Evolutionary conservation across 2,329 filamentous ascomycete species (phyloP).

Genomic region (Epichloe coenophiala): DNA sequence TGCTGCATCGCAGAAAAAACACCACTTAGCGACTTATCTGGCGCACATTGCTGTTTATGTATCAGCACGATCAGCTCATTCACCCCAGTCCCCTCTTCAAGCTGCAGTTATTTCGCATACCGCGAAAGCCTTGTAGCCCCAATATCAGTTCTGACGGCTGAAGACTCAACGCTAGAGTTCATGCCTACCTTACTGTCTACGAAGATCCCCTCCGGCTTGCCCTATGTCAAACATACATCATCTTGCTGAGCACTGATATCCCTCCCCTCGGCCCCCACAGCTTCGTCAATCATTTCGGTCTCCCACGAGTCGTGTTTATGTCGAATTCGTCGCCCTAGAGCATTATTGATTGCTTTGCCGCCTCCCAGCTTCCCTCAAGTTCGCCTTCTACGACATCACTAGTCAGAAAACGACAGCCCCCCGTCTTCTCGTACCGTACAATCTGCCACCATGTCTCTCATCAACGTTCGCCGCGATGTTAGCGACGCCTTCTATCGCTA

Average conservation of each 20-base stretch:
- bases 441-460: conserved; percentile 71
- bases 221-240: conserved; percentile 42
- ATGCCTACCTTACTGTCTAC: conserved; percentile 41
- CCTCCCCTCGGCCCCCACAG: conserved; percentile 27
- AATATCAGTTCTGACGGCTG: conserved; percentile 90
- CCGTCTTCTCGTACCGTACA: conserved; percentile 6
- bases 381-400: neutral
- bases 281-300: conserved; percentile 15
- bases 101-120: conserved; percentile 95
- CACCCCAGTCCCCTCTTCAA: conserved; percentile 91
- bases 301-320: conserved; percentile 20
- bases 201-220: conserved; percentile 33
- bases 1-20: conserved; percentile 6
- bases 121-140: conserved; percentile 84
- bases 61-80: conserved; percentile 86
- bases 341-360: conserved; percentile 7
- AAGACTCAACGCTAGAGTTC: conserved; percentile 38
- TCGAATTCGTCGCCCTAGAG: conserved; percentile 18
- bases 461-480: conserved; percentile 98
- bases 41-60: conserved; percentile 66
- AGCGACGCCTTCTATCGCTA: conserved; percentile 99
- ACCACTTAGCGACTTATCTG: conserved; percentile 19
- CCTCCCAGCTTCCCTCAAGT: conserved; percentile 6
- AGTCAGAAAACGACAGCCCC: neutral
- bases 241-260: conserved; percentile 40